Conservation (phyloP, 2,329 filamentous ascomycete species). For the Phaeosphaeriaceae sp. region DNA sequence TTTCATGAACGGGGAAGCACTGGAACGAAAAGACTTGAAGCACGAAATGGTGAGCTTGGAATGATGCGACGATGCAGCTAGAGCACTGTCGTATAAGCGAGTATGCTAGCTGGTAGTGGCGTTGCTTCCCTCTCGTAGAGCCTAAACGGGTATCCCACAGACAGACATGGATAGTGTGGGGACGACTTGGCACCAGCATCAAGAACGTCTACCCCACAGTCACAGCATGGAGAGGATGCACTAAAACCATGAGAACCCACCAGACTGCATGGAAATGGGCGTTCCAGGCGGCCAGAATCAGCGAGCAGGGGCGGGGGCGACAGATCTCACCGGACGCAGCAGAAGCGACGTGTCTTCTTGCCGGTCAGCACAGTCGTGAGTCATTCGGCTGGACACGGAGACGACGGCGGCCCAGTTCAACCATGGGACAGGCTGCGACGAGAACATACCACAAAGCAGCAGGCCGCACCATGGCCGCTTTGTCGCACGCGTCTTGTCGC, state of each 20-base stretch:
- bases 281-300: conserved; percentile 3
- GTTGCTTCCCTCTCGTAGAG: neutral
- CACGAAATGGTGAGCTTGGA: conserved; percentile 22
- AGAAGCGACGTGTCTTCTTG: conserved; percentile 19
- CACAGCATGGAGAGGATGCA: conserved; percentile 1
- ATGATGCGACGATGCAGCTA: neutral
- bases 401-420: conserved; percentile 13
- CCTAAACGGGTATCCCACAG: neutral
- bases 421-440: conserved; percentile 17
- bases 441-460: neutral
- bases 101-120: neutral
- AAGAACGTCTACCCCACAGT: conserved; percentile 1
- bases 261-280: neutral
- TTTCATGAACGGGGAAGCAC: conserved; percentile 22
- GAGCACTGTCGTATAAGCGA: neutral
- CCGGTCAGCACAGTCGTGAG: conserved; percentile 29
- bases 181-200: neutral
- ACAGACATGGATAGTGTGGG: neutral
- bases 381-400: conserved; percentile 27
- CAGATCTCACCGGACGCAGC: conserved; percentile 17
- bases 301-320: conserved; percentile 6
- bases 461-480: conserved; percentile 3
- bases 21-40: neutral
- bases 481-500: conserved; percentile 5
- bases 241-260: conserved; percentile 3